Evolutionary conservation across 148 eudicot genomes (phyloP).

Genomic region (Chenopodium quinoa): DNA sequence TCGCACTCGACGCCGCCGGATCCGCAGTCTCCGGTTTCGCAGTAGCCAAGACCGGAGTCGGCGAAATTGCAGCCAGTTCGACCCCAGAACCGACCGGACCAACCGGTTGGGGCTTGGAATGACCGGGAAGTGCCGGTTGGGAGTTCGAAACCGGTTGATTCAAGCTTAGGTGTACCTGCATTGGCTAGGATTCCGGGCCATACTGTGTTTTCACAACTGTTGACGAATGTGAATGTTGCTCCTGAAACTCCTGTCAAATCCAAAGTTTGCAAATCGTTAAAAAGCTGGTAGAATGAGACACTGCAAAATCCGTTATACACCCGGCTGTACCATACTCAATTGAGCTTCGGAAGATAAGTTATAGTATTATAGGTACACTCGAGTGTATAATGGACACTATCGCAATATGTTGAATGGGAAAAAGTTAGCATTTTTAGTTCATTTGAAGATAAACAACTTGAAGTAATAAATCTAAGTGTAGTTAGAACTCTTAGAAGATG

Average conservation of each 20-base stretch:
- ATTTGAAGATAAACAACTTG: background rate
- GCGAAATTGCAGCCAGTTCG: slow-evolving; percentile 72
- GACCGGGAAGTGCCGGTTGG: slow-evolving; percentile 46
- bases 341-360: no score
- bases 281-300: no score
- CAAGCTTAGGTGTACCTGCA: slow-evolving; percentile 66
- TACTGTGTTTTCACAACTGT: slow-evolving; percentile 66
- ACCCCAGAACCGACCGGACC: slow-evolving; percentile 98
- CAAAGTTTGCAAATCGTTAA: background rate
- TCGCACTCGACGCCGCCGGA: slow-evolving; percentile 71
- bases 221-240: slow-evolving; percentile 66
- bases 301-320: no score
- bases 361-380: no score
- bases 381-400: no score
- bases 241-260: slow-evolving; percentile 37
- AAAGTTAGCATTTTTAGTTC: background rate
- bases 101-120: slow-evolving; percentile 76
- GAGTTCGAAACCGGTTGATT: slow-evolving; percentile 81
- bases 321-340: no score
- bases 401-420: no score
- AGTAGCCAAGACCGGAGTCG: slow-evolving; percentile 43
- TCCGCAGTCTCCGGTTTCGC: slow-evolving; percentile 83
- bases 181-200: slow-evolving; percentile 92
- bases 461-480: no score
- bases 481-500: no score